These are phyloP conservation scores for Heritiera fomes DNA, from an alignment of 345 rosid species.

Conservation along the genomic window DNA sequence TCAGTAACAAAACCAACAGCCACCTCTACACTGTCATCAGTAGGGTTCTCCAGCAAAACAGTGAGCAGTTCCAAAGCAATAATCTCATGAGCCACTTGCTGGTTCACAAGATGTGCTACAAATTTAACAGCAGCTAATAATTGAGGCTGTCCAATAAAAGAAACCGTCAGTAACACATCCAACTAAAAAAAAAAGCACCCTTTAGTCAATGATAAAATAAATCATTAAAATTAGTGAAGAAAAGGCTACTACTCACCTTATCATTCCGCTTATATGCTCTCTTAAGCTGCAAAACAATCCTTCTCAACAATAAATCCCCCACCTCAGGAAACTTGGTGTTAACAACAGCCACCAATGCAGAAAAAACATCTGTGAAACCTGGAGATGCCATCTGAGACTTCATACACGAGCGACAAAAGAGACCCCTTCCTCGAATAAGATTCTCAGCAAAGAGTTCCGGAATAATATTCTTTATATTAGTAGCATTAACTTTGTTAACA, in stretches of 20 bases:
- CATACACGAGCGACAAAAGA: slow-evolving; percentile 87
- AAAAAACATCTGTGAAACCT: slow-evolving; percentile 83
- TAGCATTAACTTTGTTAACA: slow-evolving; percentile 84
- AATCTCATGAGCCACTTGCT: slow-evolving; percentile 87
- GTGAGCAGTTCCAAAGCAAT: slow-evolving; percentile 78
- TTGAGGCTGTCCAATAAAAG: slow-evolving; percentile 59
- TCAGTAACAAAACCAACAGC: slow-evolving; percentile 91
- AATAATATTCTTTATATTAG: slow-evolving; percentile 80
- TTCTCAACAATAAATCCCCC: slow-evolving; percentile 73
- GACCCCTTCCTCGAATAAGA: slow-evolving; percentile 85
- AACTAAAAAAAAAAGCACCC: neutral
- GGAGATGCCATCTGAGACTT: slow-evolving; percentile 99
- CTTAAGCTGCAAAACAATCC: slow-evolving; percentile 90
- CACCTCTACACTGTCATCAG: slow-evolving; percentile 95
- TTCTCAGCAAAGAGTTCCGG: slow-evolving; percentile 89
- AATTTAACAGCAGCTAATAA: slow-evolving; percentile 93
- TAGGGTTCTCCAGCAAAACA: slow-evolving; percentile 72
- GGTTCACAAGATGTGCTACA: slow-evolving; percentile 91
- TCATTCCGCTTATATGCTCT: slow-evolving; percentile 94
- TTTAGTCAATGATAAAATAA: neutral
- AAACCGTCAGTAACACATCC: neutral
- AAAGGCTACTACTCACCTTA: slow-evolving; percentile 47
- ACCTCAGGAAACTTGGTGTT: slow-evolving; percentile 91
- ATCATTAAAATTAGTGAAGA: neutral
- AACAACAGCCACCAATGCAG: slow-evolving; percentile 81